Percentiles rank a stretch among this genome's conserved stretches.
These are phyloP conservation scores for Microsporum canis DNA, from an alignment of 2,329 filamentous ascomycete species.

Conservation along the genomic window DNA sequence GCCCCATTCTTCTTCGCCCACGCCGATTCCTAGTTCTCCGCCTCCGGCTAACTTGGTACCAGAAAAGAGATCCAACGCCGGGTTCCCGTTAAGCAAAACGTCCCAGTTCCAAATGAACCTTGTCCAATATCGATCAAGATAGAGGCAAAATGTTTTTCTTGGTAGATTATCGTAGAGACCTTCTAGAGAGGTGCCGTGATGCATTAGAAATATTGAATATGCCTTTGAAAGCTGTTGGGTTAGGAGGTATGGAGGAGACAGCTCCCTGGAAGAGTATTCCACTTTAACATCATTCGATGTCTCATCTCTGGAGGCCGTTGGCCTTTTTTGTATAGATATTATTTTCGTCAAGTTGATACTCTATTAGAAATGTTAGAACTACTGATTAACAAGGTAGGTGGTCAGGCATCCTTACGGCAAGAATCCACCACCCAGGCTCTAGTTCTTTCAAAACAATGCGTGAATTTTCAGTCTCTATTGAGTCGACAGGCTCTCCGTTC, in stretches of 20 bases:
- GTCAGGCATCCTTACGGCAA: conserved; percentile 56
- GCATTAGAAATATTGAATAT: conserved; percentile 73
- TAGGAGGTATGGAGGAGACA: conserved; percentile 69
- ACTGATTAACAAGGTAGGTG: neutral
- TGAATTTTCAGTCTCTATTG: conserved; percentile 81
- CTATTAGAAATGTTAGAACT: conserved; percentile 30
- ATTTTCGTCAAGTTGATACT: conserved; percentile 72
- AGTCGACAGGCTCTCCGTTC: conserved; percentile 61
- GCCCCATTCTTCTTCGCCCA: conserved; percentile 89
- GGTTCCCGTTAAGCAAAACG: conserved; percentile 81
- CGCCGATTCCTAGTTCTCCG: conserved; percentile 84
- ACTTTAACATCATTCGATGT: conserved; percentile 28
- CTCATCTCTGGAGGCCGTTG: neutral
- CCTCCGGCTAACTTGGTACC: conserved; percentile 81
- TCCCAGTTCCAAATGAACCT: conserved; percentile 61
- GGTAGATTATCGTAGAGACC: conserved; percentile 55
- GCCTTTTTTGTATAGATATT: conserved; percentile 36
- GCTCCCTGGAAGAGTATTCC: conserved; percentile 82
- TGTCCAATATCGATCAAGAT: conserved; percentile 74
- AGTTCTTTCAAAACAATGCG: conserved; percentile 77
- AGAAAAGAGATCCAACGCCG: conserved; percentile 63
- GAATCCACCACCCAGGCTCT: conserved; percentile 87
- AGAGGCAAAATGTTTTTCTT: conserved; percentile 57
- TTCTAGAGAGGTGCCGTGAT: conserved; percentile 66
- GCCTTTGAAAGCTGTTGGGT: conserved; percentile 72